Percentiles rank a stretch among this genome's conserved stretches.
Conservation (phyloP, 2,329 filamentous ascomycete genomes). For the Fusarium azukiicola region DNA sequence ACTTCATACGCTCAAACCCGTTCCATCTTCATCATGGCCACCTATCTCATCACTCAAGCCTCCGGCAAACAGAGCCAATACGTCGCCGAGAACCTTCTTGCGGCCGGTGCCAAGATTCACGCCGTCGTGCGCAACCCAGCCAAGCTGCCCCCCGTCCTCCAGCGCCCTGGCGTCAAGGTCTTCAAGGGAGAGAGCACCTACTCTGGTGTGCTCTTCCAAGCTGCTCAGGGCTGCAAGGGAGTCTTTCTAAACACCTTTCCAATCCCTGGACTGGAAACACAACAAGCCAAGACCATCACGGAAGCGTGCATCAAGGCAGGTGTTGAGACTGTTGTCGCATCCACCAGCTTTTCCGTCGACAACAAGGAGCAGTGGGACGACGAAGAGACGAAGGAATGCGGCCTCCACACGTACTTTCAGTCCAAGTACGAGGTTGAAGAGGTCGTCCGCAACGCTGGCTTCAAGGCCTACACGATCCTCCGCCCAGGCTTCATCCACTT, state of each 20-base stretch:
- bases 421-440: slow-evolving; percentile 64
- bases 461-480: slow-evolving; percentile 59
- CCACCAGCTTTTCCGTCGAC: slow-evolving; percentile 50
- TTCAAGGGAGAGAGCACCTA: slow-evolving; percentile 62
- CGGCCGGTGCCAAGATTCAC: slow-evolving; percentile 59
- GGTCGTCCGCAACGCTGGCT: slow-evolving; percentile 53
- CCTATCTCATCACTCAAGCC: slow-evolving; percentile 61
- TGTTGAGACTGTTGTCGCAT: slow-evolving; percentile 53
- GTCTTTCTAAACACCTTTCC: slow-evolving; percentile 56
- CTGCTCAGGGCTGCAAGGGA: slow-evolving; percentile 59
- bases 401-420: slow-evolving; percentile 57
- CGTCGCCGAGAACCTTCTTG: slow-evolving; percentile 58
- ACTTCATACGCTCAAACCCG: neutral
- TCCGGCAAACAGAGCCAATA: slow-evolving; percentile 59
- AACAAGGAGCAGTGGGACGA: slow-evolving; percentile 53
- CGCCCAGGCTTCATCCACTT: slow-evolving; percentile 56
- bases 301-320: slow-evolving; percentile 59
- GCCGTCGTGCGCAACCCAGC: slow-evolving; percentile 61
- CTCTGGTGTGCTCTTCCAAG: slow-evolving; percentile 55
- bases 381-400: slow-evolving; percentile 13
- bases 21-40: slow-evolving; percentile 46
- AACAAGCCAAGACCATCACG: slow-evolving; percentile 58
- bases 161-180: slow-evolving; percentile 54
- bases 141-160: slow-evolving; percentile 54
- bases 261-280: slow-evolving; percentile 53